A percentile compares a stretch with the other conserved stretches of the same genome.
Conservation (phyloP, 169 alveolate species). For the Plasmodium chabaudi region DNA sequence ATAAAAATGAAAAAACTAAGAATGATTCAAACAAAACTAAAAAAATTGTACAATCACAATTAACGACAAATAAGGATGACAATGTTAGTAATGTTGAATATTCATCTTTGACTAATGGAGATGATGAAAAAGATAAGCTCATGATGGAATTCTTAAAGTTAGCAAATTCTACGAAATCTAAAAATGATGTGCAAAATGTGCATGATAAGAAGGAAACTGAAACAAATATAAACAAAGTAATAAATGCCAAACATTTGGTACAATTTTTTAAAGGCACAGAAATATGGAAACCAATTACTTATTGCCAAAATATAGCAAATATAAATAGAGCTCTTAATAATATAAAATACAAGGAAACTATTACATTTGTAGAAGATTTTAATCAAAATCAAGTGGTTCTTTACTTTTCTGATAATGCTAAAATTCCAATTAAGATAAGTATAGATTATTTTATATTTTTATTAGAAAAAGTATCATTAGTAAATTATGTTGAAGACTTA, state of each 20-base stretch:
- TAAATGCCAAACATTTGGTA: conserved; percentile 39
- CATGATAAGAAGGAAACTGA: not conserved
- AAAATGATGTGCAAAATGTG: not conserved
- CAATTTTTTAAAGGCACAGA: conserved; percentile 46
- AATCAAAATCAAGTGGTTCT: not conserved
- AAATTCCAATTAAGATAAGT: not conserved
- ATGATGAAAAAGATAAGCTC: no score
- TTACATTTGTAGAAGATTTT: conserved; percentile 13
- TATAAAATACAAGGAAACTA: conserved; percentile 10
- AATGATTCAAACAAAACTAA: no score
- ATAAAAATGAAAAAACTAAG: not conserved
- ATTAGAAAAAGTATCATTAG: conserved; percentile 56
- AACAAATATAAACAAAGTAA: conserved; percentile 14
- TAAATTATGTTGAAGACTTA: conserved; percentile 39
- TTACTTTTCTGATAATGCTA: not conserved
- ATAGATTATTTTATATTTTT: conserved; percentile 46
- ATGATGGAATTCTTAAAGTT: not conserved
- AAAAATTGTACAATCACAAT: no score
- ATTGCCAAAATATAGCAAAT: conserved; percentile 27
- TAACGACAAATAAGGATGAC: no score
- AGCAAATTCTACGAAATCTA: not conserved
- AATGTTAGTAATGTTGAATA: no score
- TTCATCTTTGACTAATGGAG: not conserved
- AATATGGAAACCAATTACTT: conserved; percentile 26
- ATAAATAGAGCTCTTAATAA: conserved; percentile 9